Percentiles rank a stretch among this genome's conserved stretches.
Evolutionary conservation across 2,329 filamentous ascomycete species (phyloP).

Genomic region (Clathrospora elynae): DNA sequence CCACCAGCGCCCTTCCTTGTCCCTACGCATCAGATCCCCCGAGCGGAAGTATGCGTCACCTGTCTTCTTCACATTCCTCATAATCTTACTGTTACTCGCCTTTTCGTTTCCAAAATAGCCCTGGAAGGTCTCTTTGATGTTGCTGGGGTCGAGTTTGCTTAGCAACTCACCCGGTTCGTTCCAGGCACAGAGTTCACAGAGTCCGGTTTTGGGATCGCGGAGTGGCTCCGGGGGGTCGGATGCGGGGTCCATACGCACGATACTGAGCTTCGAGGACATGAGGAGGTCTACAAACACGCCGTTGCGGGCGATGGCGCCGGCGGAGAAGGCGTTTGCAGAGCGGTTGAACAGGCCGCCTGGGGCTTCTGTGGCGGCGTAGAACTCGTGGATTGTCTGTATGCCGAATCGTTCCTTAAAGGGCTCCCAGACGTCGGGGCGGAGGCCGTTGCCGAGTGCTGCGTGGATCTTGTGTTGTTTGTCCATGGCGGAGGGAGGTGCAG

Average conservation of each 20-base stretch:
- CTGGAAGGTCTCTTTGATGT: constrained; percentile 59
- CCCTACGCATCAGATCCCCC: constrained; percentile 43
- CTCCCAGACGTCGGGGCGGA: constrained; percentile 51
- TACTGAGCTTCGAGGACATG: constrained; percentile 60
- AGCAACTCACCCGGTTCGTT: constrained; percentile 74
- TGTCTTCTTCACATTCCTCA: constrained; percentile 41
- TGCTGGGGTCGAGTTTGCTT: constrained; percentile 38
- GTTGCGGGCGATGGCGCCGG: constrained; percentile 72
- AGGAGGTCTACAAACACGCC: constrained; percentile 63
- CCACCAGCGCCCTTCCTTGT: constrained; percentile 43
- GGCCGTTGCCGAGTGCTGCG: constrained; percentile 48
- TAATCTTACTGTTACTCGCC: constrained; percentile 42
- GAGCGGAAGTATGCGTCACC: constrained; percentile 49
- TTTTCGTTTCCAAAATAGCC: constrained; percentile 65
- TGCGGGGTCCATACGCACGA: constrained; percentile 70
- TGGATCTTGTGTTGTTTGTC: constrained; percentile 43
- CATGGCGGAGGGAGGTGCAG: constrained; percentile 37
- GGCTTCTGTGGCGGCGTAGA: constrained; percentile 56
- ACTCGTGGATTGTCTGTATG: constrained; percentile 46
- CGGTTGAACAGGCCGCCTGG: constrained; percentile 63
- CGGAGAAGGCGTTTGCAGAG: constrained; percentile 60
- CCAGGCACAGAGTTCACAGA: constrained; percentile 65
- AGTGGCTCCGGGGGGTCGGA: constrained; percentile 63
- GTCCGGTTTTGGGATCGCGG: constrained; percentile 68
- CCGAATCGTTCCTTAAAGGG: constrained; percentile 49